Base-by-base conservation (phyloP, 495 filamentous ascomycete genomes). In the Podospora australis region DNA sequence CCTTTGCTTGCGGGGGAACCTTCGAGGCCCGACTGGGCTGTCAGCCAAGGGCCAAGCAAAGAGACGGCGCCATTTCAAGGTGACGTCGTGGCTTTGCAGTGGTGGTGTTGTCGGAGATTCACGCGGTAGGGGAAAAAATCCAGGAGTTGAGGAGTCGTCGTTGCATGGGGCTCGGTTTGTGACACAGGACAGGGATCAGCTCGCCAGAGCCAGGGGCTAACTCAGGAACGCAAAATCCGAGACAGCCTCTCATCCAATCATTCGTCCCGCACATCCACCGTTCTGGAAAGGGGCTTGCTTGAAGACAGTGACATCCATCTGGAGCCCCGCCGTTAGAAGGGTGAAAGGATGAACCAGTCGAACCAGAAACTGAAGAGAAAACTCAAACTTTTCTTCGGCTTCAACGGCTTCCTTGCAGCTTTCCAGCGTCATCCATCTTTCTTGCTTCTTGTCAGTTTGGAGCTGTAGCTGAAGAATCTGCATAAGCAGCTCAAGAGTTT, bases 181-280 rank as follows among this genome's bases (percentile, higher is more conserved):
- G 44, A 55, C 44, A 47, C 30, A 34, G 44, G 26, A 35, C 39
- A 25, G 44, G 52, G 48, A 17, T n/a, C 21, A 8, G 39, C 53
- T 44, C 38, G 46, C 28, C 49, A 47, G 48, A 24, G 17, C 24
- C 22, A 43, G 59, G 57, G 54, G 28, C 24, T 40, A 48, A 59
- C 50, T 60, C 60, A 62, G 63, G 60, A 62, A 66, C 60, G n/a
- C 25, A 35, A 16, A 34, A 55, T 29, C 58, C 60, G 63, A 66
- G 56, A 62, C 62, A 51, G 14, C 17, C 14, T 30, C 8, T n/a
- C 46, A 49, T 16, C 38, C 21, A 21, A 23, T 40, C 20, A 24
- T 41, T 41, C n/a, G 20, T 6, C 9, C 32, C 13, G n/a, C 32
- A 6, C 14, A 13, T 11, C n/a, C 32, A 36, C 32, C 32, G 32